Base-by-base conservation (phyloP, 2,329 filamentous ascomycete species). In the Ascochyta viciae-villosae region DNA sequence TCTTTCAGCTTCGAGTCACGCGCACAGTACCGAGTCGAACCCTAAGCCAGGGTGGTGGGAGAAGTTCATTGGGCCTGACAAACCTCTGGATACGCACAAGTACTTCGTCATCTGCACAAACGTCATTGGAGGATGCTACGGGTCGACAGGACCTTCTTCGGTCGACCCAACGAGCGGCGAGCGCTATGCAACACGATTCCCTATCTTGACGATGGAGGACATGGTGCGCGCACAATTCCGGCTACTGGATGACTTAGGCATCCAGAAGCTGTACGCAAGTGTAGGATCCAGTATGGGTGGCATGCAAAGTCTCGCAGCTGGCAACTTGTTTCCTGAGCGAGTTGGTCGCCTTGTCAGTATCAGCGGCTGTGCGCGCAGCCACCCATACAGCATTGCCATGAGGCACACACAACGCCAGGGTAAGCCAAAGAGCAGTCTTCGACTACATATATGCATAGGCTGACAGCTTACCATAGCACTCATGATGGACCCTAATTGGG, bases 401-500 rank as follows among this genome's bases (percentile, higher is more conserved):
- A 88, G 95, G 50, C 95, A 99, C 77, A 96, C 94, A 0, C 95
- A 99, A 77, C 88, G 95, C 26, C 95, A 98, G 79, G 80, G 80
- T 80, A 66, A 27, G 71, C 62, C 39, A 16, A 37, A 6, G 4
- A n/a, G 12, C 13, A 5, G n/a, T 50, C 4, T 4, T 19, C 2
- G 8, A 4, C 6, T 19, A 16, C 27, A 22, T 23, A 9, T 12
- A 6, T n/a, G 1, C 23, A 33, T 39, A 34, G 13, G 22, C 57
- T 70, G 48, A 67, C 47, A 29, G 24, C 19, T 22, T 7, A 8
- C 12, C 39, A 15, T 51, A 79, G 95, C 97, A 1, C 84, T 99
- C 43, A 98, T 99, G 93, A 97, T 97, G 89, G 95, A 99, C 70
- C 92, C 93, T 2, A 92, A 96, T 70, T 99, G 95, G 95, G 91